Evolutionary conservation across 192 early-diverging fungal genomes (phyloP).

Genomic region (Linderina pennispora): DNA sequence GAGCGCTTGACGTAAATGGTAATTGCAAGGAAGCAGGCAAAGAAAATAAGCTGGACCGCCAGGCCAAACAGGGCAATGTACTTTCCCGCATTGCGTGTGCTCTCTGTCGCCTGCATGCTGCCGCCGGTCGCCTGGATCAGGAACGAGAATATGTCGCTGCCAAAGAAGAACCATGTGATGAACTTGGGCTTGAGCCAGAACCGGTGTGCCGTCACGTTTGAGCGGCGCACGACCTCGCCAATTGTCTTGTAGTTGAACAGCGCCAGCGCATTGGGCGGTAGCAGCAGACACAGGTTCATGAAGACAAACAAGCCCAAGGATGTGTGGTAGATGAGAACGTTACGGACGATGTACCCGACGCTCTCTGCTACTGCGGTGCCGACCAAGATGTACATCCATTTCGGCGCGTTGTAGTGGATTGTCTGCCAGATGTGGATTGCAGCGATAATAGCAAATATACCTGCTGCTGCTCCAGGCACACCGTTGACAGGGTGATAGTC

Average conservation of each 20-base stretch:
- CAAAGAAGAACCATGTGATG: conserved; percentile 46
- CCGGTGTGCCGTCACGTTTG: background rate
- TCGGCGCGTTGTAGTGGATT: conserved; percentile 1
- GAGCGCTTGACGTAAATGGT: conserved; percentile 5
- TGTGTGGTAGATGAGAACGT: conserved; percentile 23
- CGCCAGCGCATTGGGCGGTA: conserved; percentile 46
- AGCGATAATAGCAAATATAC: conserved; percentile 6
- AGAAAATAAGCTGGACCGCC: conserved; percentile 23
- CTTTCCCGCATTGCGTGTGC: conserved; percentile 12
- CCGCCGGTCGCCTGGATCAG: conserved; percentile 34
- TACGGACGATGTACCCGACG: conserved; percentile 31
- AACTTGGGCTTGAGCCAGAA: conserved; percentile 34
- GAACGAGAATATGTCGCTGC: conserved; percentile 44
- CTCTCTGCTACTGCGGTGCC: conserved; percentile 35
- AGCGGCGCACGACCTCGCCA: conserved; percentile 25
- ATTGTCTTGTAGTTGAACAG: conserved; percentile 45
- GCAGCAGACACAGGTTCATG: conserved; percentile 32
- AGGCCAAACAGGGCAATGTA: conserved; percentile 31
- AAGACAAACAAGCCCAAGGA: conserved; percentile 27
- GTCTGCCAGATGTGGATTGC: conserved; percentile 2
- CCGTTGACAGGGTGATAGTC: conserved; percentile 32
- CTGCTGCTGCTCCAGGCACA: conserved; percentile 19
- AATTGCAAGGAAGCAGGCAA: conserved; percentile 22
- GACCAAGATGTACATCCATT: conserved; percentile 30
- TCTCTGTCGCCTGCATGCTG: conserved; percentile 15